Conservation (phyloP, 2,329 filamentous ascomycete species). For the Sporothrix humicola region DNA sequence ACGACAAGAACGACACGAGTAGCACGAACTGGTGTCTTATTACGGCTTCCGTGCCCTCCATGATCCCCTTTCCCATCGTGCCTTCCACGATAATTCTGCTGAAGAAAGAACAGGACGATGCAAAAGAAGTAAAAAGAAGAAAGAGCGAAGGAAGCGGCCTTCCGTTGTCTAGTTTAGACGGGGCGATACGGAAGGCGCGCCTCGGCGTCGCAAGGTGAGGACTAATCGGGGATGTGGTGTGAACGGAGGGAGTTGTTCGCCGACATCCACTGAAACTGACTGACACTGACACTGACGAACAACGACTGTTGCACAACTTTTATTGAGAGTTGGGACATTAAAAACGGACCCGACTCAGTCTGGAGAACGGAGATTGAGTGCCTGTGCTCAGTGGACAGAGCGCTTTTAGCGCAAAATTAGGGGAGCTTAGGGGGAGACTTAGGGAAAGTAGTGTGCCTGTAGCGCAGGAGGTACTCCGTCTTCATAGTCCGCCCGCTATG, state of each 20-base stretch:
- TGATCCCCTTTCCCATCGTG: background rate
- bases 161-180: background rate
- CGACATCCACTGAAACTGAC: background rate
- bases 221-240: background rate
- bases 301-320: background rate
- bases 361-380: background rate
- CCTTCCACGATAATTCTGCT: background rate
- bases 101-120: background rate
- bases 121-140: background rate
- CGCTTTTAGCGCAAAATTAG: background rate
- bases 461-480: constrained; percentile 14
- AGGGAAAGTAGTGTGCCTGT: background rate
- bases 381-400: background rate
- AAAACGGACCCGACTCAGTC: background rate
- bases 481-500: constrained; percentile 5
- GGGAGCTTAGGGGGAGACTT: background rate
- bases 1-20: no score
- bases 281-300: background rate
- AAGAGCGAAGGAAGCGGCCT: background rate
- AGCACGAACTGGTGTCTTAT: no score
- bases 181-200: background rate
- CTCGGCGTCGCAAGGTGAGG: background rate
- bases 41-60: no score
- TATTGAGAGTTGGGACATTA: background rate
- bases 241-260: background rate